Conservation (phyloP, 2,329 filamentous ascomycete genomes). For the Arthrobotrys sinensis region DNA sequence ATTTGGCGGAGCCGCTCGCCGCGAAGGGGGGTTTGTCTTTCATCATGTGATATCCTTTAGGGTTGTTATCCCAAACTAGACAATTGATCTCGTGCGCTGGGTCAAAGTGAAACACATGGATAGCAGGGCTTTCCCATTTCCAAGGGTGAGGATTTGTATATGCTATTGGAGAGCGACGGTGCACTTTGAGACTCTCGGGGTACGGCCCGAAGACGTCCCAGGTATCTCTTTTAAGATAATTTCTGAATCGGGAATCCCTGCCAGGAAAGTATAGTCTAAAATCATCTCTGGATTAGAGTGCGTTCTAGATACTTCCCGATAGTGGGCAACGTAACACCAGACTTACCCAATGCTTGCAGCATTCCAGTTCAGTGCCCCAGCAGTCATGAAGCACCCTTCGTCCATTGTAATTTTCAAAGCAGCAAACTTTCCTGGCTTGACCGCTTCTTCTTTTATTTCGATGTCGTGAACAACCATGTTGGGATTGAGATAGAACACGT, state of each 20-base stretch:
- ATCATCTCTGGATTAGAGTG: neutral
- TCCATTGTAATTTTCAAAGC: neutral
- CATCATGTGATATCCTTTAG: neutral
- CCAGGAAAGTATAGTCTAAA: constrained; percentile 1
- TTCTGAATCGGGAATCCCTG: neutral
- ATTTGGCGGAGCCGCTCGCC: neutral
- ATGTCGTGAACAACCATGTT: neutral
- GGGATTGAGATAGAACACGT: neutral
- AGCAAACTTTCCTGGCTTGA: neutral
- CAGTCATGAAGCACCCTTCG: constrained; percentile 2
- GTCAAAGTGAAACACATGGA: neutral
- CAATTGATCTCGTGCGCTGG: neutral
- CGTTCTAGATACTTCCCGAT: neutral
- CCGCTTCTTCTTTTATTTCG: constrained; percentile 3
- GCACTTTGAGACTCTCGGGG: neutral
- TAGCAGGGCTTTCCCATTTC: neutral
- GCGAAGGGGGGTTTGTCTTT: neutral
- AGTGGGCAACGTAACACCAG: neutral
- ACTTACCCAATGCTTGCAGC: neutral
- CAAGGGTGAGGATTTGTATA: neutral
- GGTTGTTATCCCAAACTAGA: neutral
- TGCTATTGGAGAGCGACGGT: neutral
- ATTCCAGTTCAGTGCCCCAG: neutral
- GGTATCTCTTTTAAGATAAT: neutral
- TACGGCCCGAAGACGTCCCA: neutral